A percentile compares a stretch with the other conserved stretches of the same genome.
Evolutionary conservation across 306 rosid species (phyloP).

Genomic region (Trifolium subterraneum): DNA sequence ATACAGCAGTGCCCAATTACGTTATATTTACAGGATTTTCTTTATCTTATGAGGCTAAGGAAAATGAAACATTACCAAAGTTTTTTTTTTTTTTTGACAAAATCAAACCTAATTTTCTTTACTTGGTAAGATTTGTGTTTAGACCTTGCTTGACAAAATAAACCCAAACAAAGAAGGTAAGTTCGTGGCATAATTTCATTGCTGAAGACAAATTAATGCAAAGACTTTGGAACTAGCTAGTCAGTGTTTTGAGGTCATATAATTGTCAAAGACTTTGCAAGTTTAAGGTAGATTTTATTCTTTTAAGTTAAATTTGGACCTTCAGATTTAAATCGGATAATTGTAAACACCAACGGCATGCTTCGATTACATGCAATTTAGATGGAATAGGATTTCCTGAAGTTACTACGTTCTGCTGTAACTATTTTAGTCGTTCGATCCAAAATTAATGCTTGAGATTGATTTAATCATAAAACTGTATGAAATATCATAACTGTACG

Average conservation of each 20-base stretch:
- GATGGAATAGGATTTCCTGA: too few species aligned
- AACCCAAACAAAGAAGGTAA: slow-evolving; percentile 41
- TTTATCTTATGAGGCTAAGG: slow-evolving; percentile 26
- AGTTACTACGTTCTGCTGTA: too few species aligned
- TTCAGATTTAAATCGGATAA: too few species aligned
- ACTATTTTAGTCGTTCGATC: too few species aligned
- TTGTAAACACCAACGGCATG: too few species aligned
- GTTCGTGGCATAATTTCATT: slow-evolving; percentile 7
- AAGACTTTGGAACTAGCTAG: neutral
- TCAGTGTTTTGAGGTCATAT: neutral
- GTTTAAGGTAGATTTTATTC: too few species aligned
- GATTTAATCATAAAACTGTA: too few species aligned
- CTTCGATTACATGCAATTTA: too few species aligned
- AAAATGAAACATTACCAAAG: slow-evolving; percentile 47
- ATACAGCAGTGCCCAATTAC: neutral
- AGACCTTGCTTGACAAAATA: slow-evolving; percentile 14
- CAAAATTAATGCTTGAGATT: too few species aligned
- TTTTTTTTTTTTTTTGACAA: neutral
- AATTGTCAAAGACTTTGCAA: neutral
- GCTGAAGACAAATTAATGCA: neutral
- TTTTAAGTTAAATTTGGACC: too few species aligned
- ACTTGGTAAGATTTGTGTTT: neutral
- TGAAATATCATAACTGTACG: too few species aligned
- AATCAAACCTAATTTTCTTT: too few species aligned
- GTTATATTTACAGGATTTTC: neutral